phyloP scores from a whole-genome alignment of 2,329 filamentous ascomycete genomes.

The Penicillium sp. region DNA sequence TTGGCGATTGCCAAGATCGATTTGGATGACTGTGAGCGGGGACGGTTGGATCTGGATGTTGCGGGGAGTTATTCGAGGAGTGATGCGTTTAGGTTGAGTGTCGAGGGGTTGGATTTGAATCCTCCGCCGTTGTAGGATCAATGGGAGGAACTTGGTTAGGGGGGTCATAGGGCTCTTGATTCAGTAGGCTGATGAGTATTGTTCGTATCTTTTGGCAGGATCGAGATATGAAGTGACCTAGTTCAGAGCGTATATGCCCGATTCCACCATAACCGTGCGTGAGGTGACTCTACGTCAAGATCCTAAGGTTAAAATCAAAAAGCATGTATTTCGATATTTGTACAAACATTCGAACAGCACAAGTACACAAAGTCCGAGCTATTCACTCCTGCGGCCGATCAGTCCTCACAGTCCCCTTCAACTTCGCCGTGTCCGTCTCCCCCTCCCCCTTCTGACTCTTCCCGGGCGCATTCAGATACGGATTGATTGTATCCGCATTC shows the following conservation, averaged over 20 bases:
- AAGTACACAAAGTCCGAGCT: no score
- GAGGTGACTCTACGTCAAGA: no score
- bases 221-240: no score
- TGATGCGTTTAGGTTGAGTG: conserved; percentile 61
- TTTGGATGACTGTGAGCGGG: conserved; percentile 82
- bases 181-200: no score
- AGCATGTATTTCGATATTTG: no score
- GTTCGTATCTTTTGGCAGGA: no score
- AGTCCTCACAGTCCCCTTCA: background rate
- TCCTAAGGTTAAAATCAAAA: no score
- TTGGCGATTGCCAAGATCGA: conserved; percentile 74
- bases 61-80: conserved; percentile 82
- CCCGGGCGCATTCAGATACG: background rate
- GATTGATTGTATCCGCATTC: background rate
- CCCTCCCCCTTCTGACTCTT: background rate
- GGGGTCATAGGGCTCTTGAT: no score
- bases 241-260: no score
- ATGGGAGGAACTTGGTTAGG: no score
- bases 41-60: conserved; percentile 78
- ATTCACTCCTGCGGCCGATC: background rate
- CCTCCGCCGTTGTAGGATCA: conserved; percentile 49
- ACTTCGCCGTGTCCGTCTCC: background rate
- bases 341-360: no score
- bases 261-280: no score
- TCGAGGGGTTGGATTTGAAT: conserved; percentile 60